Evolutionary conservation across 345 rosid species (phyloP), one percentile per base, ranked within the genome.

Genomic region (Euphorbia pulcherrima): DNA sequence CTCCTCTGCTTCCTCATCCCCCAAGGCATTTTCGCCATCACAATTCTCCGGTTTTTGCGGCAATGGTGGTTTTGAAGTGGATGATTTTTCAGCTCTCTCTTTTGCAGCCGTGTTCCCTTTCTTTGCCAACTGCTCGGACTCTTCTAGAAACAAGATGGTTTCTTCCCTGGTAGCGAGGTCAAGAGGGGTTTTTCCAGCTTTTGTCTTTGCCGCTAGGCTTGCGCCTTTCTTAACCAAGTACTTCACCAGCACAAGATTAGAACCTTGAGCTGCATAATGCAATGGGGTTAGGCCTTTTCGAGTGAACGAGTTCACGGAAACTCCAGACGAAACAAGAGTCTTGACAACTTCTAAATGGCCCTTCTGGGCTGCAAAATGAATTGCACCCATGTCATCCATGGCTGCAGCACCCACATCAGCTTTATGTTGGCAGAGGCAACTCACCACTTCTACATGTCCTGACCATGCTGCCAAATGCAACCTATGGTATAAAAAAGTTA

Each of bases 371-470:
- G 97, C 99, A 82, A 94, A 94, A 80, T 92, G 97, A 72, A 94
- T 81, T 1, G 97, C 97, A 9, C 97, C 92, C 97, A 92, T 92
- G 77, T 94, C 96, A 71, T 94, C 99, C 79, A 92, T 85, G 29
- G 99, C 97, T 58, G 97, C 92, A 62, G 99, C 97, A 30, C 97
- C 92, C 20, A 83, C 90, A 83, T 94, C 99, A 0, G 99, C 99
- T 73, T 90, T 94, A 48, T 88, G 77, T 77, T 89, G 85, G 88
- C 97, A 92, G 65, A 94, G 86, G 74, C 86, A 88, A 76, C 76
- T 82, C 46, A 86, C 93, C 17, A 86, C 90, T 79, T 84, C 82
- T 35, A 81, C 75, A 53, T 92, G 88, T 14, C 99, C 97, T 47
- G 97, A 81, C 97, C 99, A 92, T 71, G 99, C 97, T 72, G 97